Percentiles rank a stretch among this genome's conserved stretches.
phyloP scores from a whole-genome alignment of 768 basidiomycete species.

The Leucosporidium yakuticum region DNA sequence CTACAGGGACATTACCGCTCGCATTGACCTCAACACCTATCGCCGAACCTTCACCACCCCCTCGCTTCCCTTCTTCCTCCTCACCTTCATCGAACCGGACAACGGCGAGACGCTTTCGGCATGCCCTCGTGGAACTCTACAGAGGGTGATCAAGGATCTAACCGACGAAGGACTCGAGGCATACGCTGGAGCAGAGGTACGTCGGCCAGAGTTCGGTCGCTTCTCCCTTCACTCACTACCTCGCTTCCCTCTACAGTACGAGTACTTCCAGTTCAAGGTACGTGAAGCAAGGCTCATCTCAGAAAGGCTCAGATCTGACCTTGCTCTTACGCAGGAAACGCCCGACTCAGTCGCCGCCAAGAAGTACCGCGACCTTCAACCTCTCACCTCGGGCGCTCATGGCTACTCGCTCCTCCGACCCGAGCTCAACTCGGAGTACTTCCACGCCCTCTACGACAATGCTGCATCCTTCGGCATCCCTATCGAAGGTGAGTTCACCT shows the following conservation, averaged over 20 bases:
- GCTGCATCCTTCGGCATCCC: constrained; percentile 65
- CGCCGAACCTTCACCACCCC: constrained; percentile 88
- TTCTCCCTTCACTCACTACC: not conserved
- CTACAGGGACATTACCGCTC: constrained; percentile 78
- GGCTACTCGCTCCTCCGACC: constrained; percentile 76
- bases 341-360: constrained; percentile 69
- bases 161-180: constrained; percentile 56
- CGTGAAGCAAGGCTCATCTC: no score
- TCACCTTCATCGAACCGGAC: constrained; percentile 83
- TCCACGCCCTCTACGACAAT: constrained; percentile 77
- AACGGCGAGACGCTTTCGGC: constrained; percentile 67
- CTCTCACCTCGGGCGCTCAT: constrained; percentile 90
- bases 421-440: constrained; percentile 72
- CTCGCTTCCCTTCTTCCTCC: constrained; percentile 70
- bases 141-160: constrained; percentile 53
- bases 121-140: constrained; percentile 79
- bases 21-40: constrained; percentile 78
- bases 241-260: constrained; percentile 57
- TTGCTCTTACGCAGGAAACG: constrained; percentile 56
- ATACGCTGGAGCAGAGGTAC: constrained; percentile 34
- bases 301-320: not conserved
- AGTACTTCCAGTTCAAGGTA: constrained; percentile 47
- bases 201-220: not conserved
- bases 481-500: constrained; percentile 78
- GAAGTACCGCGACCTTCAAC: constrained; percentile 63